These are phyloP conservation scores for Crithidia mellificae DNA, from an alignment of 208 protist species.

Conservation along the genomic window DNA sequence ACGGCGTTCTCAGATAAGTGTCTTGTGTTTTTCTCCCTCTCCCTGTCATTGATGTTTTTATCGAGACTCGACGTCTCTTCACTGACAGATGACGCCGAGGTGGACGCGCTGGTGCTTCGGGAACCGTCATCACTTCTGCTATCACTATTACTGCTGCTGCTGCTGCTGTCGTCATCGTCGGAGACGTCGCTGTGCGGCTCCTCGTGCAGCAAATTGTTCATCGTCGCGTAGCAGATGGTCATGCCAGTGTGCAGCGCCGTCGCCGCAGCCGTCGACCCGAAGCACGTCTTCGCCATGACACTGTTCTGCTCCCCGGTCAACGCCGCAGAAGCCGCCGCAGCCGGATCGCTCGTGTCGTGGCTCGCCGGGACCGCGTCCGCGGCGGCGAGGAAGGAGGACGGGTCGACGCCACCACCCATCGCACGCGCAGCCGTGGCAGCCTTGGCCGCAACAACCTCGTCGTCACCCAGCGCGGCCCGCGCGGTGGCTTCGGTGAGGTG, in stretches of 20 bases:
- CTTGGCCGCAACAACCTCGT: no score
- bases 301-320: conserved; percentile 9
- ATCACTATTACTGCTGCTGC: conserved; percentile 10
- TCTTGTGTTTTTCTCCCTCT: no score
- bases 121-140: not conserved
- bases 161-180: conserved; percentile 8
- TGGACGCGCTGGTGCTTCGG: no score
- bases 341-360: not conserved
- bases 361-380: not conserved
- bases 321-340: not conserved
- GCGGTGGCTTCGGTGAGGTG: not conserved
- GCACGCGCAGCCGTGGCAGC: no score
- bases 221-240: conserved; percentile 28
- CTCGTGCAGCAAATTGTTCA: conserved; percentile 18
- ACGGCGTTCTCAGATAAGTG: no score
- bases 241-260: conserved; percentile 30
- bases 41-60: no score
- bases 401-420: no score
- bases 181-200: conserved; percentile 4
- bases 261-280: conserved; percentile 23
- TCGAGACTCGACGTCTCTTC: no score
- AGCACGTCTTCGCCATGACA: conserved; percentile 22
- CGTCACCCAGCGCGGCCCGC: not conserved
- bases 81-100: no score
- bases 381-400: no score